Base-by-base conservation (phyloP, 2,329 filamentous ascomycete species). In the Xylogone sp. region DNA sequence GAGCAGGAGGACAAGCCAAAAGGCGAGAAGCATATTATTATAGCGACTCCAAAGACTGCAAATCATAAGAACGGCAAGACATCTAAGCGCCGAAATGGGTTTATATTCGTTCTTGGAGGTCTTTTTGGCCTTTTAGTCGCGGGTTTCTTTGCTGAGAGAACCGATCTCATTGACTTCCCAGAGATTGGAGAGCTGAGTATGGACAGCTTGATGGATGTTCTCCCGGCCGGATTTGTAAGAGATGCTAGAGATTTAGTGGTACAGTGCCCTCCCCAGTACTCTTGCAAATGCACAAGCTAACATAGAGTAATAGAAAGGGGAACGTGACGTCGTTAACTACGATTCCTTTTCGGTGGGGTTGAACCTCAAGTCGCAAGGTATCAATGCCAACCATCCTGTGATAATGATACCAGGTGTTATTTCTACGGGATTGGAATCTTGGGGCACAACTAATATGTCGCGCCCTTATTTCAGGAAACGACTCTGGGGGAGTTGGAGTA, bases 381-480 rank as follows among this genome's bases (percentile, higher is more conserved):
- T 97, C 18, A 69, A 79, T 45, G 93, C 89, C 16, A 80, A 88
- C 53, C 91, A 97, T 62, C 90, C 94, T 1, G 86, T 99, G 55
- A 88, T 99, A 57, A 97, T 99, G 93, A 85, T 99, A 9, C 94
- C 94, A 0, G 94, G 94, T 3, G 94, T 99, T 53, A 99, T 99
- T 60, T 97, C 94, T 0, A 97, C 94, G 0, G 94, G 94, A 1
- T 79, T 99, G 21, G 94, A 99, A 71, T 96, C 90, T 45, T 99
- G 94, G 94, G 90, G 93, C 3, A 97, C 94, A 0, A 84, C 88
- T 47, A 88, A 92, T 64, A 75, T 78, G 42, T 96, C 92, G 7
- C 82, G 90, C 31, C 88, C 87, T 53, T 99, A 97, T 71, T 99
- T 99, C 69, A 81, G 94, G 56, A 96, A 95, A 72, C 79, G 94